Evolutionary conservation across 1,139 yeast species (phyloP).

Genomic region (Groenewaldozyma sp.): DNA sequence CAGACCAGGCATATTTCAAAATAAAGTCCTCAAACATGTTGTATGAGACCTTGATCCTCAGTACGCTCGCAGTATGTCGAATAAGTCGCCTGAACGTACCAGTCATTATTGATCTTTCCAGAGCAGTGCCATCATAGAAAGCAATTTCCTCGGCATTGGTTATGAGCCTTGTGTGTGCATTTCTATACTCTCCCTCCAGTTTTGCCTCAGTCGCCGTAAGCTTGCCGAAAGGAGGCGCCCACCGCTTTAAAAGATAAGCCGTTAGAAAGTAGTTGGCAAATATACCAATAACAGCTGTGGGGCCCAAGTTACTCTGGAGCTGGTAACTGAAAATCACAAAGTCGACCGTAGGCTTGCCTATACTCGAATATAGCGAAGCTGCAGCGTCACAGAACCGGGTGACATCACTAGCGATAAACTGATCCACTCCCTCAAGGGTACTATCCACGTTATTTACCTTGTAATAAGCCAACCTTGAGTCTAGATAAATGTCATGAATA

Average conservation of each 20-base stretch:
- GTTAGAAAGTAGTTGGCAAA: constrained; percentile 73
- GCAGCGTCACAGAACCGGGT: constrained; percentile 75
- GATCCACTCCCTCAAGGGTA: constrained; percentile 45
- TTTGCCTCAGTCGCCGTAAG: constrained; percentile 59
- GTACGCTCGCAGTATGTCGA: constrained; percentile 38
- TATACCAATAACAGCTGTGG: constrained; percentile 74
- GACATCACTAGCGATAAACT: constrained; percentile 79
- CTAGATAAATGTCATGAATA: constrained; percentile 83
- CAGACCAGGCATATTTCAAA: constrained; percentile 90
- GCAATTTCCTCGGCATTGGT: constrained; percentile 92
- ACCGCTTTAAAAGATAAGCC: constrained; percentile 61
- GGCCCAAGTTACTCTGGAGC: constrained; percentile 76
- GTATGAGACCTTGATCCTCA: constrained; percentile 45
- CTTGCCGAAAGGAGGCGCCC: constrained; percentile 83
- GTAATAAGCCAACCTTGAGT: constrained; percentile 72
- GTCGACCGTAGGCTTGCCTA: constrained; percentile 89
- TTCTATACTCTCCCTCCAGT: constrained; percentile 83
- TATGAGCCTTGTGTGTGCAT: constrained; percentile 75
- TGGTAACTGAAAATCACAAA: constrained; percentile 80
- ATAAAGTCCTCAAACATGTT: constrained; percentile 78
- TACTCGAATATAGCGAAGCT: constrained; percentile 73
- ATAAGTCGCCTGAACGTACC: constrained; percentile 53
- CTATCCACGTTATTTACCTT: constrained; percentile 43
- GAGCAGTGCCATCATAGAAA: constrained; percentile 81
- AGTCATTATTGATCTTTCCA: constrained; percentile 62